Conservation (phyloP, 345 rosid genomes). For the Crucihimalaya himalaica region DNA sequence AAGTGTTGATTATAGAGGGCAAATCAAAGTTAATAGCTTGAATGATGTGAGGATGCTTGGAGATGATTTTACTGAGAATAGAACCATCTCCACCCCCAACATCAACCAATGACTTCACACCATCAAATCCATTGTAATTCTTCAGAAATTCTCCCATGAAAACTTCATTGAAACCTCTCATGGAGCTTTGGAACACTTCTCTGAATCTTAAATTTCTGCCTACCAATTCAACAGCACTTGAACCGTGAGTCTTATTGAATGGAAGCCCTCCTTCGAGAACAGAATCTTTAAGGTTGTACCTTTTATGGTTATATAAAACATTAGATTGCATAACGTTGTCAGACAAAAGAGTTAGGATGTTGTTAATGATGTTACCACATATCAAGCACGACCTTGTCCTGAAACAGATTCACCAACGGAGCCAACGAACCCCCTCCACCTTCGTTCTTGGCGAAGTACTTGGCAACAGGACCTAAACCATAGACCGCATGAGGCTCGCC, state of each 20-base stretch:
- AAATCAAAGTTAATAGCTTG: conserved; percentile 58
- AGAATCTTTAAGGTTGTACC: conserved; percentile 53
- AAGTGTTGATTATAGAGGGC: conserved; percentile 38
- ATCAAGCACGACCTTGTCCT: conserved; percentile 33
- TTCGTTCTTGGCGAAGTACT: conserved; percentile 37
- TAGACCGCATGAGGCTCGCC: conserved; percentile 21
- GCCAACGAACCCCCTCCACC: conserved; percentile 34
- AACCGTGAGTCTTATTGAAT: conserved; percentile 56
- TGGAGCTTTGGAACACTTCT: conserved; percentile 41
- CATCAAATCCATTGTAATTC: conserved; percentile 47
- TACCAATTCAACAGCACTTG: conserved; percentile 34
- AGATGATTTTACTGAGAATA: conserved; percentile 46
- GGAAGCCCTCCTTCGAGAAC: conserved; percentile 54
- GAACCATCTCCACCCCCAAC: conserved; percentile 63
- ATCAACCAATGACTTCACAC: conserved; percentile 50
- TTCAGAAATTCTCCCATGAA: conserved; percentile 45
- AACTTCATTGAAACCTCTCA: conserved; percentile 46
- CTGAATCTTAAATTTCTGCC: conserved; percentile 43
- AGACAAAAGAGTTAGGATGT: neutral
- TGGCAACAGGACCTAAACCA: conserved; percentile 37
- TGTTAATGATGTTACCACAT: conserved; percentile 33
- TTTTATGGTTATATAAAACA: conserved; percentile 4
- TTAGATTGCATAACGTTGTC: conserved; percentile 1
- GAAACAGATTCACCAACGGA: conserved; percentile 34
- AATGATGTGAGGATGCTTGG: conserved; percentile 44